Conservation (phyloP, 352 stramenopile genomes). For the Phytophthora pseudosyringae region DNA sequence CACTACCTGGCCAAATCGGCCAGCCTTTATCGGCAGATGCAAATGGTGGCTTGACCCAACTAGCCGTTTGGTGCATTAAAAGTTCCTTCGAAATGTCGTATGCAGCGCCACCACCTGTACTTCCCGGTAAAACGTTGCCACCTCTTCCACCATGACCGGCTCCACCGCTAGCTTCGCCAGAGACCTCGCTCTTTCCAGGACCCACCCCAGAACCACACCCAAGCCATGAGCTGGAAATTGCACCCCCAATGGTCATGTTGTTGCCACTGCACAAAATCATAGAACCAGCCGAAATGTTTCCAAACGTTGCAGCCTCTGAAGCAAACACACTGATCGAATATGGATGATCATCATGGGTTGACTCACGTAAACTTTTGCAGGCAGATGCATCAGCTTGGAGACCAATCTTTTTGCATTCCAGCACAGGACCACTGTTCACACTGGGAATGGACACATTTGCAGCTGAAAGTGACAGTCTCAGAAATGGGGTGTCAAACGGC, state of each 20-base stretch:
- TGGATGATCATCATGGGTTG: constrained; percentile 17
- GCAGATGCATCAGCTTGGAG: constrained; percentile 47
- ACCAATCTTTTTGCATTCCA: constrained; percentile 48
- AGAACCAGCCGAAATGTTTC: constrained; percentile 61
- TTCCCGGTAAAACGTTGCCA: constrained; percentile 64
- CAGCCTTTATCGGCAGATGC: constrained; percentile 37
- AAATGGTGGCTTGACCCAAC: constrained; percentile 13
- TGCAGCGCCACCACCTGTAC: constrained; percentile 46
- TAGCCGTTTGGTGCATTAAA: constrained; percentile 19
- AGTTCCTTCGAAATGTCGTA: constrained; percentile 49
- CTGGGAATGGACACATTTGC: constrained; percentile 54
- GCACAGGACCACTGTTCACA: constrained; percentile 55
- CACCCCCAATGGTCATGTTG: constrained; percentile 44
- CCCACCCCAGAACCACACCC: constrained; percentile 60
- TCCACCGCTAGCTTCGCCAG: constrained; percentile 60
- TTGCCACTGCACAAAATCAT: constrained; percentile 63
- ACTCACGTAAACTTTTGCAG: constrained; percentile 40
- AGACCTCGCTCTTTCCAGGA: constrained; percentile 59
- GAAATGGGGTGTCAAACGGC: constrained; percentile 65
- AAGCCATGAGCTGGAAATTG: constrained; percentile 47
- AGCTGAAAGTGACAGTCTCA: constrained; percentile 49
- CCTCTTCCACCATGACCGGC: constrained; percentile 73
- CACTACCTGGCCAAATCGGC: constrained; percentile 75
- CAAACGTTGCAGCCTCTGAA: constrained; percentile 39
- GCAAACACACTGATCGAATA: constrained; percentile 63